Percentiles rank a stretch among this genome's conserved stretches.
Evolutionary conservation across 108 stramenopile species (phyloP).

Genomic region (Chaetoceros tenuissimus): DNA sequence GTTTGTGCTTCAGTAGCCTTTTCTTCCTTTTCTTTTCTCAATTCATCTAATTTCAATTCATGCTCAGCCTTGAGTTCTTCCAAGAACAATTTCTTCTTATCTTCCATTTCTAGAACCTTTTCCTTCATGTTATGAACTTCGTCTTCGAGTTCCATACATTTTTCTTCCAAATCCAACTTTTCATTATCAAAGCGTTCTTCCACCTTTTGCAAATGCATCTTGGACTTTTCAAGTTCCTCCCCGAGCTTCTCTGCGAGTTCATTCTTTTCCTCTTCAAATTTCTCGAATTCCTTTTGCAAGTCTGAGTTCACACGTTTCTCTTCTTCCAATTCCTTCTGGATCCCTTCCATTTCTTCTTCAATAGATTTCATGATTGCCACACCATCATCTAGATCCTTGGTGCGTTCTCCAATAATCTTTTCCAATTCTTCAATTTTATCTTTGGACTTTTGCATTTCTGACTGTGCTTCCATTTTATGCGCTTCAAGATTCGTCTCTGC

Average conservation of each 20-base stretch:
- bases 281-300: background rate
- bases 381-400: background rate
- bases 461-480: background rate
- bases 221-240: background rate
- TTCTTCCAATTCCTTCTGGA: background rate
- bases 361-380: constrained; percentile 1
- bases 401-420: background rate
- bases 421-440: background rate
- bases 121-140: background rate
- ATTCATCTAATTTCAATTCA: background rate
- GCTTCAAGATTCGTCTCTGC: background rate
- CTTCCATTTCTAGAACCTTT: background rate
- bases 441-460: background rate
- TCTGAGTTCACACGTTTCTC: background rate
- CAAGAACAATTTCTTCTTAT: background rate
- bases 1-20: background rate
- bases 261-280: background rate
- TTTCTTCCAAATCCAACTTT: background rate
- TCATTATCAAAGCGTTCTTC: background rate
- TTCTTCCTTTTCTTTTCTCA: background rate
- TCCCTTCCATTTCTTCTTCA: background rate
- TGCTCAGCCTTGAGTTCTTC: background rate
- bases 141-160: background rate
- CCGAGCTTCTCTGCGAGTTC: background rate
- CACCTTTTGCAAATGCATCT: background rate